Percentiles rank a stretch among this genome's conserved stretches.
These are phyloP conservation scores for Sporothrix sp. DNA, from an alignment of 2,329 filamentous ascomycete species.

Conservation along the genomic window DNA sequence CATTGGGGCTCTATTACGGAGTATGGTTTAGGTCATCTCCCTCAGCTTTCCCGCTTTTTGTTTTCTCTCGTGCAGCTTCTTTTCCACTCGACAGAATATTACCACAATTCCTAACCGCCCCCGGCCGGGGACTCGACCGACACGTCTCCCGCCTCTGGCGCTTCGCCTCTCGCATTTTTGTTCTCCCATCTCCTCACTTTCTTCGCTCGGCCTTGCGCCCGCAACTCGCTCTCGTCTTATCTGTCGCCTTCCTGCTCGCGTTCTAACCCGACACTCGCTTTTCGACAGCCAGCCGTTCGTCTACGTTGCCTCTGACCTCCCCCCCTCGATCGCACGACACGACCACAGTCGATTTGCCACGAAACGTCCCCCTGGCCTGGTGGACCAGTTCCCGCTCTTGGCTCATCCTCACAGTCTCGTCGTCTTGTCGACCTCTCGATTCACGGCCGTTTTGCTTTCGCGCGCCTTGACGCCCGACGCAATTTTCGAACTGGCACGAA, in stretches of 20 bases:
- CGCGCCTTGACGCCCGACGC: not conserved
- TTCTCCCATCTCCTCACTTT: not conserved
- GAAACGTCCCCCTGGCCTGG: not conserved
- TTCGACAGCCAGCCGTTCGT: not conserved
- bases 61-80: not conserved
- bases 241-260: not conserved
- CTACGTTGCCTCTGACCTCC: not conserved
- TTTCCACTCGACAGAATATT: not conserved
- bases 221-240: not conserved
- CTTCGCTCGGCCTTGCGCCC: not conserved
- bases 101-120: constrained; percentile 3
- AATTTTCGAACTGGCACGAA: not conserved
- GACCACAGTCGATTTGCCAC: not conserved
- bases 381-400: not conserved
- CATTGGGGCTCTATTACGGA: not conserved
- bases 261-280: not conserved
- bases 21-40: not conserved
- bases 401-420: too few species aligned
- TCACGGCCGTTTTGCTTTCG: not conserved
- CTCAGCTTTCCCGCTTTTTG: not conserved
- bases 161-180: not conserved
- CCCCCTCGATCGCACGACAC: not conserved
- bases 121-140: not conserved
- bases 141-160: not conserved
- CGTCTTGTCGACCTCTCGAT: not conserved